phyloP scores from a whole-genome alignment of 805 yeast genomes.

The Citeromyces nyonsensis region DNA sequence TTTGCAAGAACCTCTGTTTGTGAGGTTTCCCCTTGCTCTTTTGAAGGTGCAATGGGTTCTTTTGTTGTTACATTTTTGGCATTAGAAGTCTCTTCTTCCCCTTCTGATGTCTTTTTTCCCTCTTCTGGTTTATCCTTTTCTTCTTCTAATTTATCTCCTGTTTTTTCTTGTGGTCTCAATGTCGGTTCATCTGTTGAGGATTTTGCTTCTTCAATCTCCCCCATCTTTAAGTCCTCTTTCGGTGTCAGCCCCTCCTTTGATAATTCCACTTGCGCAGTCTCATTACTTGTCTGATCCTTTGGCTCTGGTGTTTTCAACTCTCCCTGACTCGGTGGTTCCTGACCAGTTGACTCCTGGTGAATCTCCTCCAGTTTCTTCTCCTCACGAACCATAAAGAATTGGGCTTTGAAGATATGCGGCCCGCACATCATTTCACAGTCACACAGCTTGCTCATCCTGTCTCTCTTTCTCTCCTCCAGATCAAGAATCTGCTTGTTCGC shows the following conservation, averaged over 20 bases:
- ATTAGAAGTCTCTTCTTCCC: background rate
- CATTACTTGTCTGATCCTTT: slow-evolving; percentile 2
- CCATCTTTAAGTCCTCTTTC: slow-evolving; percentile 5
- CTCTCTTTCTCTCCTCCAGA: slow-evolving; percentile 34
- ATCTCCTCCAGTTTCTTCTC: slow-evolving; percentile 42
- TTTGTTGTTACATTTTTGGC: slow-evolving; percentile 1
- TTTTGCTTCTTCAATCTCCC: slow-evolving; percentile 8
- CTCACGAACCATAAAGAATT: slow-evolving; percentile 76
- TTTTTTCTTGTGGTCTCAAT: slow-evolving; percentile 16
- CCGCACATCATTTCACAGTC: slow-evolving; percentile 65
- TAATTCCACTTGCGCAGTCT: slow-evolving; percentile 5
- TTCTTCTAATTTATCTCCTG: slow-evolving; percentile 7
- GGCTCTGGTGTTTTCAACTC: slow-evolving; percentile 9
- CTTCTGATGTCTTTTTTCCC: slow-evolving; percentile 1
- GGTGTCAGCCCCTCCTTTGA: no score
- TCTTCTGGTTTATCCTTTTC: slow-evolving; percentile 5
- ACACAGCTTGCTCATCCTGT: slow-evolving; percentile 77
- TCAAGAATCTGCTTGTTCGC: slow-evolving; percentile 27
- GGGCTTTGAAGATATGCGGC: slow-evolving; percentile 66
- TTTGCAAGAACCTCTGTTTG: background rate
- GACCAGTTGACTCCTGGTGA: slow-evolving; percentile 13
- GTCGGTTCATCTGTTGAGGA: slow-evolving; percentile 16
- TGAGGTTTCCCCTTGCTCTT: no score
- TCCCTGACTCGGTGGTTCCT: slow-evolving; percentile 6
- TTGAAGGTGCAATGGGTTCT: background rate